Conservation (phyloP, 345 rosid genomes). For the Eucalyptus sideroxylon region DNA sequence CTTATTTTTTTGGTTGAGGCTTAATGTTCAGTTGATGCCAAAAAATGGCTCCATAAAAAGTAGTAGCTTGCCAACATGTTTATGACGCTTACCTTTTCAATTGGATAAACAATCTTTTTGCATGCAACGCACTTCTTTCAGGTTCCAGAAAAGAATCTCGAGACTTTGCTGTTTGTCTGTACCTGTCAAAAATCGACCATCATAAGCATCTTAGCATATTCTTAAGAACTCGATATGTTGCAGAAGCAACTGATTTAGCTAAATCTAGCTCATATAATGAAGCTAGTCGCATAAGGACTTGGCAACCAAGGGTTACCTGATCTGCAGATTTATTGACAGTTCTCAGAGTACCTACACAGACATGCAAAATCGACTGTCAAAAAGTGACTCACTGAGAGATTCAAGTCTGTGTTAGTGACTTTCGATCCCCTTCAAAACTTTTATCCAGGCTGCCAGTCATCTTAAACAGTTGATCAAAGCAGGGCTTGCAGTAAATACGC, state of each 20-base stretch:
- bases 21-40: not conserved
- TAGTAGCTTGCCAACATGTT: not conserved
- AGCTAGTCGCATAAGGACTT: not conserved
- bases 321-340: conserved; percentile 18
- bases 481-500: conserved; percentile 76
- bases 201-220: not conserved
- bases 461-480: conserved; percentile 59
- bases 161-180: conserved; percentile 39
- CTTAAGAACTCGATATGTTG: not conserved
- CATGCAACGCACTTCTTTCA: conserved; percentile 66
- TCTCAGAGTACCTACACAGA: too few species aligned
- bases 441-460: conserved; percentile 70
- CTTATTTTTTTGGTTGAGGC: not conserved
- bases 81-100: conserved; percentile 39
- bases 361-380: not conserved
- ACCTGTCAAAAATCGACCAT: conserved; percentile 4
- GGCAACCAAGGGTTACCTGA: conserved; percentile 21
- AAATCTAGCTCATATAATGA: not conserved
- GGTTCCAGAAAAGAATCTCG: conserved; percentile 61
- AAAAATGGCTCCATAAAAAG: not conserved
- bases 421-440: conserved; percentile 51
- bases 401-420: not conserved
- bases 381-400: too few species aligned
- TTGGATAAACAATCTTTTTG: conserved; percentile 64
- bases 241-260: not conserved